Percentiles rank a stretch among this genome's conserved stretches.
These are phyloP conservation scores for Pyrenopolyporus hunteri DNA, from an alignment of 495 filamentous ascomycete genomes.

Conservation along the genomic window DNA sequence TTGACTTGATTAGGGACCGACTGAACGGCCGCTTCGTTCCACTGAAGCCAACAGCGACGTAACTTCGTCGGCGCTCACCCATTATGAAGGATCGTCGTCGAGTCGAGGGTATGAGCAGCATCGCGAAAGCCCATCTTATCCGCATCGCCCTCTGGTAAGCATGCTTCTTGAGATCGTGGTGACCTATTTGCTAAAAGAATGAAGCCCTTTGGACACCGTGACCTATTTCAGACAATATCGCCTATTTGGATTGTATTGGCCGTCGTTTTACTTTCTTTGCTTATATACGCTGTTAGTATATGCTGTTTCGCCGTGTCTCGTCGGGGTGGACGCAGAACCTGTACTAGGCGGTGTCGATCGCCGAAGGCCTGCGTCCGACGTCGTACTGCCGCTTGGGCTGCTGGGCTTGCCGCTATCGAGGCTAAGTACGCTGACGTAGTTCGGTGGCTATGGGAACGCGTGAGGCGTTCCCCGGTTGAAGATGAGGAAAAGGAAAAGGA, in stretches of 20 bases:
- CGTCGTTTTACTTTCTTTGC: conserved; percentile 41
- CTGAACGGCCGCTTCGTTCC: conserved; percentile 6
- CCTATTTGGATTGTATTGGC: conserved; percentile 37
- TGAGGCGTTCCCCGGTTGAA: conserved; percentile 20
- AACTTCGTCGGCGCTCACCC: neutral
- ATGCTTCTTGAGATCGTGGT: neutral
- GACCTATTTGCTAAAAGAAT: neutral
- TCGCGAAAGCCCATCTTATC: conserved; percentile 5
- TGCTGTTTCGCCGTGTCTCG: conserved; percentile 44
- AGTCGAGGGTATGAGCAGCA: neutral
- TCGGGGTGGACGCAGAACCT: conserved; percentile 49
- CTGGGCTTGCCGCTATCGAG: conserved; percentile 13
- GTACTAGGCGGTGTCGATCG: conserved; percentile 41
- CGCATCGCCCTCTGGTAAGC: conserved; percentile 21
- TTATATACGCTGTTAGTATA: conserved; percentile 43
- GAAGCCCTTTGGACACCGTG: conserved; percentile 20
- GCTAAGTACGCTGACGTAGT: conserved; percentile 21
- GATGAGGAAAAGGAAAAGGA: conserved; percentile 53
- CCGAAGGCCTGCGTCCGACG: conserved; percentile 49
- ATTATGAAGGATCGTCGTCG: conserved; percentile 5
- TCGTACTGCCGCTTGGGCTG: conserved; percentile 18
- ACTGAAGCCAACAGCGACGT: neutral
- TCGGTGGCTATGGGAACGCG: conserved; percentile 22
- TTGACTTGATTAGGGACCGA: conserved; percentile 22
- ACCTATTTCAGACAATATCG: conserved; percentile 7